Base-by-base conservation (phyloP, 1,284 basidiomycete genomes). In the Takashimella koratensis region DNA sequence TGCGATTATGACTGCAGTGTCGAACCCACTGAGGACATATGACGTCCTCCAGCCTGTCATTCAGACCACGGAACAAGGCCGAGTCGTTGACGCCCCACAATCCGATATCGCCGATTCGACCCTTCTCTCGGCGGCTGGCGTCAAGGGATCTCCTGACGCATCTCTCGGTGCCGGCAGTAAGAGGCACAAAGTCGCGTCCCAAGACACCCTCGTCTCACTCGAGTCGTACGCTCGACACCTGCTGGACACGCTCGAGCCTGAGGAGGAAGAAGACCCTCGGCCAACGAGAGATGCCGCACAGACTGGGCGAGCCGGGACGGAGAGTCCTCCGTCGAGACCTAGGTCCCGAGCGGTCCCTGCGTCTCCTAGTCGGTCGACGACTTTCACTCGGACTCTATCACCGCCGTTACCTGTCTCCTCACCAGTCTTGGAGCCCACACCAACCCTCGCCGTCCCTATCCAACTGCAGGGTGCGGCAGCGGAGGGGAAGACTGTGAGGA, bases 1-100 rank as follows among this genome's bases (percentile, higher is more conserved):
- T 43, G 19, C 8, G 20, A 12, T 45, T 16, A 21, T 43, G 21
- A n/a, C n/a, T 13, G 12, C 52, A 60, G 63, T 73, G 23, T 49
- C 47, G 4, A 54, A 60, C 39, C 68, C 57, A 6, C 51, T 59
- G 16, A 57, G 53, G 12, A 62, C 69, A 8, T 76, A 77, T 52
- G 70, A 75, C 46, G 63, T 76, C 1, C 65, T 75, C 26, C 57
- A 61, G 13, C 76, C 71, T 2, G 59, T 73, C 43, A 76, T 74
- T 57, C 70, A 71, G 60, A 67, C 73, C 60, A 63, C 67, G 59
- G 76, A 81, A 60, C 60, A 68, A 24, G 74, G 65, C 4, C 50
- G 42, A 10, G 62, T 73, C 3, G 43, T 40, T 11, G 57, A 60
- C 16, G 30, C 30, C 16, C 16, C 30, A 8, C 16, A 8, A 8